These are phyloP conservation scores for Blastocystis sp. DNA, from an alignment of 352 stramenopile species.

Conservation along the genomic window DNA sequence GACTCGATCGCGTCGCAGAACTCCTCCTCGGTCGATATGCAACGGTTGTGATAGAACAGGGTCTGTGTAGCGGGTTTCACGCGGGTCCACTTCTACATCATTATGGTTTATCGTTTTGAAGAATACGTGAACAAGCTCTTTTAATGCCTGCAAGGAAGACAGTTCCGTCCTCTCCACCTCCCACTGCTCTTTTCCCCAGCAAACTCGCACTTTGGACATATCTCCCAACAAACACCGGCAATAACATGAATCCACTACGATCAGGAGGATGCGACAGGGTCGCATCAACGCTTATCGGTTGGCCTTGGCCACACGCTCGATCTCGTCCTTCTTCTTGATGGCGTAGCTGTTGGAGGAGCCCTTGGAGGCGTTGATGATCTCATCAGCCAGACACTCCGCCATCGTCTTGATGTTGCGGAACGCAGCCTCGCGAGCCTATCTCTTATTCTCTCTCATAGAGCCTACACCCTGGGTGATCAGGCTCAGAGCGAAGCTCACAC, in stretches of 20 bases:
- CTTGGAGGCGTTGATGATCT: slow-evolving; percentile 99
- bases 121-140: too few species aligned
- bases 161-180: too few species aligned
- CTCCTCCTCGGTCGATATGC: background rate
- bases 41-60: too few species aligned
- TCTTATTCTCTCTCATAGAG: too few species aligned
- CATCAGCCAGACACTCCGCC: slow-evolving; percentile 96
- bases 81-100: too few species aligned
- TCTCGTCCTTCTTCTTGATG: slow-evolving; percentile 99
- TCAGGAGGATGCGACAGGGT: slow-evolving; percentile 1
- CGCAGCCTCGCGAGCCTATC: slow-evolving; percentile 84
- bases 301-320: slow-evolving; percentile 99
- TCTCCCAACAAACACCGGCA: background rate
- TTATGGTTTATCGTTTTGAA: too few species aligned
- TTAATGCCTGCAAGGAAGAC: too few species aligned
- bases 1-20: slow-evolving; percentile 33
- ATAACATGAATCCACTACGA: background rate
- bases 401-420: slow-evolving; percentile 99
- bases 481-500: too few species aligned
- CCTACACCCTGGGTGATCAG: too few species aligned
- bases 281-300: slow-evolving; percentile 89
- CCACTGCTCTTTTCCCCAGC: background rate
- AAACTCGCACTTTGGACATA: background rate
- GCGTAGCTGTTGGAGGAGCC: slow-evolving; percentile 95
- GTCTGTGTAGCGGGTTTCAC: too few species aligned